phyloP scores from a whole-genome alignment of 805 yeast species.

The Candida sanyiensis region DNA sequence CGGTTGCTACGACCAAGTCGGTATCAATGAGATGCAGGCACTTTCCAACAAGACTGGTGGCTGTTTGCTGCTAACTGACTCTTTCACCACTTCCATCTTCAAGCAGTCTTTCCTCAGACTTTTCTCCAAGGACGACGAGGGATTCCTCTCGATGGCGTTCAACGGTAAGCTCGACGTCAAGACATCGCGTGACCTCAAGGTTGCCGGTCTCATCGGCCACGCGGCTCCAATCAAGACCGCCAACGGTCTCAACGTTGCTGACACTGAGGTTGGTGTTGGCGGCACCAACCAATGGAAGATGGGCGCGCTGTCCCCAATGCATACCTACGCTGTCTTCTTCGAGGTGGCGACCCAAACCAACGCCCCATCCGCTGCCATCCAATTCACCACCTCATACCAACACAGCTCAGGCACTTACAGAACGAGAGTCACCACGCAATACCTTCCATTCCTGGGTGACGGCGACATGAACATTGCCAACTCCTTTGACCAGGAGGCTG shows the following conservation, averaged over 20 bases:
- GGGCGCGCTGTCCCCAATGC: conserved; percentile 80
- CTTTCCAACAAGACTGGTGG: conserved; percentile 88
- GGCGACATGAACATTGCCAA: conserved; percentile 50
- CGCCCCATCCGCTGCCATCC: conserved; percentile 49
- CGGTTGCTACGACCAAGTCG: conserved; percentile 95
- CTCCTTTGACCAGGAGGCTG: conserved; percentile 97
- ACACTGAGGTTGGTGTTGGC: conserved; percentile 90
- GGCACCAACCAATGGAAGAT: conserved; percentile 86
- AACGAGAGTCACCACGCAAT: conserved; percentile 83
- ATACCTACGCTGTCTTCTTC: conserved; percentile 83
- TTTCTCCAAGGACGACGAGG: conserved; percentile 82
- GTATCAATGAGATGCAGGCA: conserved; percentile 88
- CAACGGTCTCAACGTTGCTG: conserved; percentile 66
- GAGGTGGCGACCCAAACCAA: conserved; percentile 54
- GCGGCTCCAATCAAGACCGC: conserved; percentile 65
- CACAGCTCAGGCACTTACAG: conserved; percentile 92
- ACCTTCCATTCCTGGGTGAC: conserved; percentile 51
- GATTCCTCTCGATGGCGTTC: conserved; percentile 83
- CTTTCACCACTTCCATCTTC: conserved; percentile 91
- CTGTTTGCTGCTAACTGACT: conserved; percentile 78
- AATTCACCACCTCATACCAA: conserved; percentile 88
- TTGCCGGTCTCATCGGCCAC: conserved; percentile 92
- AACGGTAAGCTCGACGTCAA: conserved; percentile 84
- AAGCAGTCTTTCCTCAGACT: conserved; percentile 86
- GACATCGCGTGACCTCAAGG: conserved; percentile 80